Base-by-base conservation (phyloP, 257 asterid genomes). In the Lithospermum erythrorhizon region DNA sequence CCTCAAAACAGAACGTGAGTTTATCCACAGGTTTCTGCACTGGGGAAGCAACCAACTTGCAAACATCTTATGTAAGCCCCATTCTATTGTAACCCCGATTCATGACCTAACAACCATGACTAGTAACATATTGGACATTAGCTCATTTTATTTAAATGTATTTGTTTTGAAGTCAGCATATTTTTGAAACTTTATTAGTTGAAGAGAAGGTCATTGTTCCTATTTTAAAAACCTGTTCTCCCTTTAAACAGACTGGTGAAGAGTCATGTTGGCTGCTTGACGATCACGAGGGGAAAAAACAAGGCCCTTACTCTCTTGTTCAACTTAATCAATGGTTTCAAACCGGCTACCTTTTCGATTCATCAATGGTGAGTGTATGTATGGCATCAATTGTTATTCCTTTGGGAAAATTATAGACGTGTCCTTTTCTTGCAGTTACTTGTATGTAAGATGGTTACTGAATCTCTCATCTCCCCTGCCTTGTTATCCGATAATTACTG, bases 261-360 rank as follows among this genome's bases (percentile, higher is more conserved):
- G 89, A 87, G 61, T 71, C 81, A 48, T 89, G 95, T 69, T 93
- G 99, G 99, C 58, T 89, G 67, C 74, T 73, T 71, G 87, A 80
- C 83, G 96, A 87, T 55, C 83, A 75, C 7, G 80, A 82, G 52
- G 97, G 99, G 63, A 72, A 63, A 58, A 84, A 78, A 70, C 97
- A 76, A 25, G 97, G 99, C 65, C 99, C 97, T 0, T 80, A 89
- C 73, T 70, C 96, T 59, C 84, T 89, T 59, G 30, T 67, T 2
- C 95, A 87, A 75, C 94, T 93, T 56, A 66, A 80, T 72, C 78
- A 95, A 14, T 93, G 96, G 95, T 72, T 71, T 77, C 87, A 84
- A 69, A 75, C 71, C 73, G 96, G 91, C 61, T 81, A 82, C 65
- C 70, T 89, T 55, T 63, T 65, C 37, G 77, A 70, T 67, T 79